These are phyloP conservation scores for Penicillium sp. DNA, from an alignment of 2,329 filamentous ascomycete species.

Conservation along the genomic window DNA sequence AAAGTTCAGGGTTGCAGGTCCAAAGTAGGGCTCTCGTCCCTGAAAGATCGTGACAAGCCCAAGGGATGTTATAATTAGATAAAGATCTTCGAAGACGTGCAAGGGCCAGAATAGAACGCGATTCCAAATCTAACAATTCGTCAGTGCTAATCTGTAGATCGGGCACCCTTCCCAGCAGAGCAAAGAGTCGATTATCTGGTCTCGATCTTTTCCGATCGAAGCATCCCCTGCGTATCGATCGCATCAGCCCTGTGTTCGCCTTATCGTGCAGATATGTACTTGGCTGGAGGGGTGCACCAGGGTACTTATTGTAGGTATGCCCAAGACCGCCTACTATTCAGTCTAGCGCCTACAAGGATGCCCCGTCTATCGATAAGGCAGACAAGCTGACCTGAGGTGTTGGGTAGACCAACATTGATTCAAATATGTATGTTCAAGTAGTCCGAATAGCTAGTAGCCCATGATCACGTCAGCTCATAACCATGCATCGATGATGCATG, in stretches of 20 bases:
- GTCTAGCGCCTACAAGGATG: not conserved
- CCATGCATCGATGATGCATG: not conserved
- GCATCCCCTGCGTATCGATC: constrained; percentile 1
- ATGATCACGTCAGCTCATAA: not conserved
- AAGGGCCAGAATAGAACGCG: not conserved
- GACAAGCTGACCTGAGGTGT: not conserved
- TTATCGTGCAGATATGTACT: not conserved
- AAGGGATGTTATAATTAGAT: constrained; percentile 1
- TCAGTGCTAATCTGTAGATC: constrained; percentile 1
- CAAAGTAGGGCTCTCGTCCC: not conserved
- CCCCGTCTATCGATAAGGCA: not conserved
- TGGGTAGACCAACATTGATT: constrained; percentile 2
- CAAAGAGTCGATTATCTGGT: not conserved
- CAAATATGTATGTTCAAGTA: not conserved
- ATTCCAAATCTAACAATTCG: not conserved
- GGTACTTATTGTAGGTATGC: not conserved
- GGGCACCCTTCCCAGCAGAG: not conserved
- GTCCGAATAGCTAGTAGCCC: not conserved
- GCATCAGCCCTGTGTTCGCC: not conserved
- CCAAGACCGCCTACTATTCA: not conserved
- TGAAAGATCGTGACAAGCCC: not conserved
- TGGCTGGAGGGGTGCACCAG: not conserved
- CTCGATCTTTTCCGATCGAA: constrained; percentile 1
- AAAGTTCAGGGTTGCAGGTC: not conserved
- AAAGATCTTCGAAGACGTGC: not conserved